Base-by-base conservation (phyloP, 139 green algal species). In the Volvox reticuliferus region DNA sequence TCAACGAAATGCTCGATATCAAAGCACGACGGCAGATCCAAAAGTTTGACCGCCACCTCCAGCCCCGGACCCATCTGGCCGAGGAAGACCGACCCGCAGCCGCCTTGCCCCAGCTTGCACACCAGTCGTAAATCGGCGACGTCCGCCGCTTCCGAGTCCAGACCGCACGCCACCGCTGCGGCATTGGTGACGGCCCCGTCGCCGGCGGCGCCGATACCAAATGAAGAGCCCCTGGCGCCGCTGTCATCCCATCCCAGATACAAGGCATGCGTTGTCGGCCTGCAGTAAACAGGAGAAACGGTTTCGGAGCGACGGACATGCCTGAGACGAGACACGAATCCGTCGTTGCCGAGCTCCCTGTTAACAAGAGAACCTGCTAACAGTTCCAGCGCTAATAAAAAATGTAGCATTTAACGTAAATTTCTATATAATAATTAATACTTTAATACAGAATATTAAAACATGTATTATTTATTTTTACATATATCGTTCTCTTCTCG, bases 41-140 rank as follows among this genome's bases (percentile, higher is more conserved):
- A 12, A 33, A 88, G 61, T 32, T 88, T 88, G 35, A 88, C 83
- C 9, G 83, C 83, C 67, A 88, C 83, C 65, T 79, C 35, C 83
- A 80, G 83, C 16, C 83, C 83, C 14, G 24, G 65, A 6, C 13
- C 67, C 67, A 88, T 88, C 3, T 55, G 67, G 0, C 83, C 83
- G 1, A 79, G 36, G 67, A 69, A 88, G 35, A 88, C 83, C 5
- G 24, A 24, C 0, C 83, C 83, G 26, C 83, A 26, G 36, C 67
- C 67, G 83, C 83, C 83, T 35, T 80, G 67, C 0, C 83, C 83
- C 12, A 88, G 44, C 35, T 68, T 67, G 13, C 14, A 16, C 24
- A 44, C n/a, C 67, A 88, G 83, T 12, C 16, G 33, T 68, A 88
- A 35, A 28, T 80, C 83, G 5, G 67, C 67, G 5, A 88, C 36